phyloP scores from a whole-genome alignment of 2,329 filamentous ascomycete genomes.

The Fusarium temperatum region DNA sequence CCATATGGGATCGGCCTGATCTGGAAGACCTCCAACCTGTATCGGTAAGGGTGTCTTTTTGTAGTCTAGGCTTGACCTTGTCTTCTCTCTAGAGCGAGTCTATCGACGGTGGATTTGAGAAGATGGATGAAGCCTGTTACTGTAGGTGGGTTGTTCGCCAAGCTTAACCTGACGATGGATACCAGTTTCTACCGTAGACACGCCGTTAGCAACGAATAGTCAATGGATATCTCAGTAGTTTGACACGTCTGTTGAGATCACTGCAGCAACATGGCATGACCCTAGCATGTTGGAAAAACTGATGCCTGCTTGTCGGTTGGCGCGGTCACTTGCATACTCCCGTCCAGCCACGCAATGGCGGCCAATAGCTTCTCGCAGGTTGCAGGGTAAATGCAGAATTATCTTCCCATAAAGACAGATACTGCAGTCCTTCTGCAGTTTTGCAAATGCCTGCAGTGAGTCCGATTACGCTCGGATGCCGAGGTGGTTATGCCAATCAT shows the following conservation, averaged over 20 bases:
- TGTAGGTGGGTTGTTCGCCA: slow-evolving; percentile 23
- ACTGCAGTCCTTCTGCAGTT: not conserved
- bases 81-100: slow-evolving; percentile 7
- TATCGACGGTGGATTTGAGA: slow-evolving; percentile 18
- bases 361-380: slow-evolving; percentile 23
- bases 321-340: slow-evolving; percentile 27
- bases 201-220: slow-evolving; percentile 25
- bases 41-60: slow-evolving; percentile 16
- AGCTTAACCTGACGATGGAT: slow-evolving; percentile 19
- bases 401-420: slow-evolving; percentile 12
- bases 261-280: slow-evolving; percentile 40
- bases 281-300: slow-evolving; percentile 2
- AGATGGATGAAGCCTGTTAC: slow-evolving; percentile 11
- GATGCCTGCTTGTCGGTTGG: slow-evolving; percentile 20
- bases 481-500: not conserved
- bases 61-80: slow-evolving; percentile 16
- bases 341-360: slow-evolving; percentile 15
- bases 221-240: slow-evolving; percentile 8
- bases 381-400: slow-evolving; percentile 27
- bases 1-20: slow-evolving; percentile 18
- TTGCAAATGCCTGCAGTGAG: slow-evolving; percentile 6
- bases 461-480: slow-evolving; percentile 6
- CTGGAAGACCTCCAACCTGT: slow-evolving; percentile 17
- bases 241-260: slow-evolving; percentile 22
- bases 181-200: slow-evolving; percentile 21